phyloP scores from a whole-genome alignment of 1,284 basidiomycete species.

The Boletus smithii region DNA sequence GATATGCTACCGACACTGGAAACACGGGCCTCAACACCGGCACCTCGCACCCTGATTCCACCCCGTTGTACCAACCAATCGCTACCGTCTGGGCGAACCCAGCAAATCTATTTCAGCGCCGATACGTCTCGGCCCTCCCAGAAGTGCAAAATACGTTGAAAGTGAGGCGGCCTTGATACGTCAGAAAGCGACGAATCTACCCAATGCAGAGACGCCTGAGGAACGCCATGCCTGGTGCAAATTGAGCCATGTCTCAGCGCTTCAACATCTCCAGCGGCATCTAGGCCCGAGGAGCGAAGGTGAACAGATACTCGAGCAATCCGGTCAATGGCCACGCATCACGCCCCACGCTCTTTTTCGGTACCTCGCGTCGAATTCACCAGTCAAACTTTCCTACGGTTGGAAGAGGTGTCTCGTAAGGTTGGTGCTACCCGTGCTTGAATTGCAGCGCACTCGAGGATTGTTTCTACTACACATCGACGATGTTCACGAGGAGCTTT shows the following conservation, averaged over 20 bases:
- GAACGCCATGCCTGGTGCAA: background rate
- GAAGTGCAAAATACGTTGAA: slow-evolving; percentile 10
- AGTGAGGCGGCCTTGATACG: background rate
- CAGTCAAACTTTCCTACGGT: background rate
- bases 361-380: slow-evolving; percentile 1
- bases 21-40: too few relatives aligned
- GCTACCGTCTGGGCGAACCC: background rate
- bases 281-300: background rate
- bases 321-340: too few relatives aligned
- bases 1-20: background rate
- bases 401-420: slow-evolving; percentile 32
- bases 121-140: slow-evolving; percentile 16
- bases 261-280: background rate
- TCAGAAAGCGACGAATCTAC: background rate
- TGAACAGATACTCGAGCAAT: background rate
- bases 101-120: slow-evolving; percentile 11
- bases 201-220: background rate
- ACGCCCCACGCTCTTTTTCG: slow-evolving; percentile 1
- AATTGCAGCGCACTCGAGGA: slow-evolving; percentile 33
- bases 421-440: slow-evolving; percentile 30
- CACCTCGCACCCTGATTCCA: background rate
- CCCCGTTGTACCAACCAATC: slow-evolving; percentile 13
- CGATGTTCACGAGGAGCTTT: slow-evolving; percentile 26
- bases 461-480: slow-evolving; percentile 6
- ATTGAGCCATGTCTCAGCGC: background rate